Base-by-base conservation (phyloP, 495 filamentous ascomycete species). In the Talaromyces liani region DNA sequence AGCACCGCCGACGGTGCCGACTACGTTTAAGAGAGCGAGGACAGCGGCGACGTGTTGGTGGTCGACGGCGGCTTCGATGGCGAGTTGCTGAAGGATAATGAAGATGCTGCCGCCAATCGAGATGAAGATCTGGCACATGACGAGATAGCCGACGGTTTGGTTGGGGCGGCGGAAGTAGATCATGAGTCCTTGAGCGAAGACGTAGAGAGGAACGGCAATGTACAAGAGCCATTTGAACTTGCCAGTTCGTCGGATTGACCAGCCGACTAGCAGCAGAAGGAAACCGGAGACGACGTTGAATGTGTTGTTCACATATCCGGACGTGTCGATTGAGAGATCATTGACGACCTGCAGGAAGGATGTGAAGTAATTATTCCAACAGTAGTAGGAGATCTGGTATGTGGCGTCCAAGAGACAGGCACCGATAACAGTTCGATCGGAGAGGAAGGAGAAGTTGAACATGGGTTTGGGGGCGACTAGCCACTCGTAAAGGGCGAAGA, bases 41-140 rank as follows among this genome's bases (percentile, higher is more conserved):
- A 85, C 80, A 24, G 82, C 81, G 9, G 88, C 87, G 34, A 91
- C 75, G 61, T 87, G 73, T 62, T 89, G 77, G 65, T 90, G 88
- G 1, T 75, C 71, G 0, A 81, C 79, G 2, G 80, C 82, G 1
- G 88, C 86, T 84, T 89, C 85, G 70, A 82, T 79, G 1, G 87
- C 85, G 39, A 89, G 79, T 65, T 88, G 81, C 65, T 85, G 80
- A 63, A 73, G 77, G 67, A 89, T 84, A 51, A 87, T 49, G n/a
- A 85, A 70, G 5, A 78, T 78, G 34, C 82, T 80, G 14, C 82
- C 83, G 22, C 78, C 75, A 45, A 90, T 77, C 31, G 85, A 82
- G 63, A 89, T 87, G 70, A 89, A 82, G 68, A 91, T 85, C 69
- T 91, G 85, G 66, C 80, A 84, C 82, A 89, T 86, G 69, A 88